Conservation (phyloP, 768 basidiomycete species). For the Tephrocybe sp. region DNA sequence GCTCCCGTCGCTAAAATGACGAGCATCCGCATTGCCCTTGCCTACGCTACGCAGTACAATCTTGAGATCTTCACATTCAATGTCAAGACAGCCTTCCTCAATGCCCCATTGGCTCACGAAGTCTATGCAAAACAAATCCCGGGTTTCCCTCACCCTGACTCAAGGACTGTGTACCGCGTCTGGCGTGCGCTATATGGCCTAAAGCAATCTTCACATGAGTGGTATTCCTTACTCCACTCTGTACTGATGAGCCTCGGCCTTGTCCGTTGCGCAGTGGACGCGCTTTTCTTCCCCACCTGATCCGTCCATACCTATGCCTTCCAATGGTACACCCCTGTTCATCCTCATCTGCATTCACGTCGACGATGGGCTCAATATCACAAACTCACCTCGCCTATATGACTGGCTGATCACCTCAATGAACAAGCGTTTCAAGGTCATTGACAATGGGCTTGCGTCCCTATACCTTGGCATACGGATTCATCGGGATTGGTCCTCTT, state of each 20-base stretch:
- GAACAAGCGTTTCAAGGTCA: neutral
- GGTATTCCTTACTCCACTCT: neutral
- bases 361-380: too few relatives aligned
- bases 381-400: too few relatives aligned
- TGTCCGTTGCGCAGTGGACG: constrained; percentile 22
- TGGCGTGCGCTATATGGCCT: neutral
- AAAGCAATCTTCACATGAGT: constrained; percentile 4
- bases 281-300: constrained; percentile 21
- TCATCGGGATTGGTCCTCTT: constrained; percentile 3
- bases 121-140: constrained; percentile 8
- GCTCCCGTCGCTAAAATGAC: too few relatives aligned
- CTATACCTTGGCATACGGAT: constrained; percentile 6
- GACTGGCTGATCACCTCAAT: neutral
- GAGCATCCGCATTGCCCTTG: constrained; percentile 14
- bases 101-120: constrained; percentile 19
- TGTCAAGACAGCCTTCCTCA: constrained; percentile 26
- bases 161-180: constrained; percentile 4
- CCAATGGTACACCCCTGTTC: too few relatives aligned
- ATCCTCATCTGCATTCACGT: too few relatives aligned
- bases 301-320: too few relatives aligned
- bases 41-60: constrained; percentile 13
- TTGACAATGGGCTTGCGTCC: neutral
- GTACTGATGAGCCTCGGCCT: constrained; percentile 17
- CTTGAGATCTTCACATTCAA: constrained; percentile 24
- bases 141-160: constrained; percentile 15